A percentile compares a stretch with the other conserved stretches of the same genome.
Conservation (phyloP, 2,329 filamentous ascomycete genomes). For the Fusarium euwallaceae region DNA sequence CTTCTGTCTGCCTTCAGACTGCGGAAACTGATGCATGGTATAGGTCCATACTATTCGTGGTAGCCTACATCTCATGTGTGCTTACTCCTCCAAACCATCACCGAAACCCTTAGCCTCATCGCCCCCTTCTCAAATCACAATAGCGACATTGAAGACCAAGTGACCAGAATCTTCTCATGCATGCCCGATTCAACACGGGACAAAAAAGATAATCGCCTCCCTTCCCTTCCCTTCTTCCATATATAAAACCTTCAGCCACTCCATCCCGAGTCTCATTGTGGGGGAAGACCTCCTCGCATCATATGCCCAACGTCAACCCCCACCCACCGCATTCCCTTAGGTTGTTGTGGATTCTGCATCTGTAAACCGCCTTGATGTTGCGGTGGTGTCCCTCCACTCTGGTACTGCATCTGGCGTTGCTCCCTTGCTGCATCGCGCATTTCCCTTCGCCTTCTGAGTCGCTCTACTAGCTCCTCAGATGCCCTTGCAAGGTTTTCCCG, state of each 20-base stretch:
- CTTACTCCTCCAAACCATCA: not conserved
- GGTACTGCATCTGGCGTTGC: constrained; percentile 54
- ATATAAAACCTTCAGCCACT: not conserved
- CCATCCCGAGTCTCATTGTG: constrained; percentile 5
- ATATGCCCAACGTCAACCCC: constrained; percentile 60
- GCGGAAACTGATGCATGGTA: not conserved
- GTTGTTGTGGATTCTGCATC: constrained; percentile 46
- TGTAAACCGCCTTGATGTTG: constrained; percentile 32
- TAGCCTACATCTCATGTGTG: not conserved
- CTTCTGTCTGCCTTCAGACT: not conserved
- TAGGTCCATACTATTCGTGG: not conserved
- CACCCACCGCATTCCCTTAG: constrained; percentile 57
- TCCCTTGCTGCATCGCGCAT: constrained; percentile 49
- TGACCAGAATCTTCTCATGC: not conserved
- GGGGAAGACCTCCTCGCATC: constrained; percentile 51
- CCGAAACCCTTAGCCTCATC: not conserved
- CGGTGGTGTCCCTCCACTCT: constrained; percentile 46
- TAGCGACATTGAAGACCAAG: not conserved
- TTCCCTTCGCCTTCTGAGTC: constrained; percentile 56
- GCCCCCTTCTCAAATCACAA: not conserved
- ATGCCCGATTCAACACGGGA: not conserved
- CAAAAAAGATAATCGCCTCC: not conserved
- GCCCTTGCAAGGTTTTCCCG: constrained; percentile 65
- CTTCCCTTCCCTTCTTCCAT: not conserved
- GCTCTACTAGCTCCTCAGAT: constrained; percentile 60